Evolutionary conservation across 2,329 filamentous ascomycete species (phyloP).

Genomic region (Escovopsis sp.): DNA sequence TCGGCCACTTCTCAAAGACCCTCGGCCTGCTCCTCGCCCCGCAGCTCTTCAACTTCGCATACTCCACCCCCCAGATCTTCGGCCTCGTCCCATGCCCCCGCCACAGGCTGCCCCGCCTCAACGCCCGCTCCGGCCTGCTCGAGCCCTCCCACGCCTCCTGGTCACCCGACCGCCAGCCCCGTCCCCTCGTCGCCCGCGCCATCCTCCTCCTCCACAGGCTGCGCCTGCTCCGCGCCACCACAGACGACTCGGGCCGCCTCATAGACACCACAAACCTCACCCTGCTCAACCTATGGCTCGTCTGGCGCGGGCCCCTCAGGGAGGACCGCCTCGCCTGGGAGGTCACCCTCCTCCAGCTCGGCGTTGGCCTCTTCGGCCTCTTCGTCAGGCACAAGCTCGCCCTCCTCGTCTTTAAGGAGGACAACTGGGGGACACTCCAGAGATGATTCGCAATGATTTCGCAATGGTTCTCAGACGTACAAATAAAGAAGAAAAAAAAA

Average conservation of each 20-base stretch:
- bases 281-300: conserved; percentile 87
- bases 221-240: conserved; percentile 51
- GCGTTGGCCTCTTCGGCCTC: conserved; percentile 65
- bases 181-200: conserved; percentile 41
- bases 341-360: conserved; percentile 63
- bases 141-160: conserved; percentile 77
- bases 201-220: conserved; percentile 57
- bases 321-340: conserved; percentile 74
- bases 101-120: conserved; percentile 82
- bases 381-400: conserved; percentile 78
- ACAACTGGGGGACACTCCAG: conserved; percentile 48
- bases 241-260: conserved; percentile 54
- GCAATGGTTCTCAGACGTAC: background rate
- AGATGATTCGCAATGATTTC: conserved; percentile 4
- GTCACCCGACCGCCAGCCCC: conserved; percentile 52
- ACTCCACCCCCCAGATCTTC: conserved; percentile 85
- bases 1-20: conserved; percentile 97
- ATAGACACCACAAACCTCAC: conserved; percentile 81
- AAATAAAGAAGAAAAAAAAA: background rate
- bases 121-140: conserved; percentile 66
- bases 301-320: conserved; percentile 82
- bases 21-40: conserved; percentile 80
- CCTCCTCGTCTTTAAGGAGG: conserved; percentile 74
- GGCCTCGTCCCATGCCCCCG: conserved; percentile 81
- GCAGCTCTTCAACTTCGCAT: conserved; percentile 93